These are phyloP conservation scores for Phascolomyces articulosus DNA, from an alignment of 371 early-diverging fungal species.

Conservation along the genomic window DNA sequence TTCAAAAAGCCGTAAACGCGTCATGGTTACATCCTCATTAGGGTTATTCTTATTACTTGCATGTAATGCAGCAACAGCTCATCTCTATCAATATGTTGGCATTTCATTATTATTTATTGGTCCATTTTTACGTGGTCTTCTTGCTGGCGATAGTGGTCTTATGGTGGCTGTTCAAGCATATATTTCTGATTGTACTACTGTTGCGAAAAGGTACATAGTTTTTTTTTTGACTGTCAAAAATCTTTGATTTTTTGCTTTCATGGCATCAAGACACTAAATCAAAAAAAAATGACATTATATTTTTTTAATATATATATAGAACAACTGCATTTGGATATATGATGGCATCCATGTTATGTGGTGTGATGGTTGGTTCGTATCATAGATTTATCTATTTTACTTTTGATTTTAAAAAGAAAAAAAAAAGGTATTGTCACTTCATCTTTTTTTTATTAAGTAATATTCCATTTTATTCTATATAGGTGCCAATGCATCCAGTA, in stretches of 20 bases:
- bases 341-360: constrained; percentile 29
- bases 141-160: constrained; percentile 40
- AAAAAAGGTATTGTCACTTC: too few relatives aligned
- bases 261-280: not conserved
- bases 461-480: not conserved
- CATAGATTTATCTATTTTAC: not conserved
- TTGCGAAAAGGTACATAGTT: constrained; percentile 24
- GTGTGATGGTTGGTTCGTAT: constrained; percentile 26
- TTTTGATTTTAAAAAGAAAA: not conserved
- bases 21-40: constrained; percentile 25
- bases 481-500: constrained; percentile 32
- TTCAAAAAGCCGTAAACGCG: constrained; percentile 34
- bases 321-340: constrained; percentile 36
- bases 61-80: constrained; percentile 25
- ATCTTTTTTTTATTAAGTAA: not conserved
- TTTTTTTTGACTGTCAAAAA: not conserved
- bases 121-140: constrained; percentile 37
- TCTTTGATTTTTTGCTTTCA: not conserved
- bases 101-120: constrained; percentile 33
- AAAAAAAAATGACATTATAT: not conserved
- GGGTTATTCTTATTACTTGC: constrained; percentile 26
- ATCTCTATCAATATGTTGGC: constrained; percentile 31
- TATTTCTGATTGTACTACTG: constrained; percentile 45
- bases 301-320: too few relatives aligned
- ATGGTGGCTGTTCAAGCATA: constrained; percentile 43